Base-by-base conservation (phyloP, 129 eudicot genomes). In the Deinandra increscens region DNA sequence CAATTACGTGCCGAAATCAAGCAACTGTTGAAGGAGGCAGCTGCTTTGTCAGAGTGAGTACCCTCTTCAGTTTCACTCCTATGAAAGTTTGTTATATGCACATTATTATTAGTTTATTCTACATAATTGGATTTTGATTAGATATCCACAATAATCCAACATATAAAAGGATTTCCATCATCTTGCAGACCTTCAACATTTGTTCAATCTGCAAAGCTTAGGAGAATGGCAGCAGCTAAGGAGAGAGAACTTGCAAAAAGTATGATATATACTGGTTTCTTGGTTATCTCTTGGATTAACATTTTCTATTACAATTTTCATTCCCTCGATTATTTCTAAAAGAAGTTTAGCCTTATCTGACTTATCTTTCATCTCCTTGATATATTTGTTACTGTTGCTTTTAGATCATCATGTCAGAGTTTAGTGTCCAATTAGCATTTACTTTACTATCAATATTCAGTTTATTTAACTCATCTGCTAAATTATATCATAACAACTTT, bases 191-290 rank as follows among this genome's bases (percentile, higher is more conserved):
- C 99, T 79, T 87, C 99, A 64, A 94, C 99, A 46, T 94, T 94
- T 87, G 99, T 97, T 60, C 99, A 87, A 82, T 96, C 99, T 41
- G 96, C 99, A 42, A 93, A 93, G 78, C 88, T 93, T 37, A 87
- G 84, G 79, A 93, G 99, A 81, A 83, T 64, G 83, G 99, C 97
- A 60, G 88, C 87, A 79, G 85, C 97, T 68, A 93, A 89, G 84
- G 95, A 93, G 83, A 89, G 82, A 70, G 99, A 93, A 67, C 95
- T 93, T 77, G 85, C 97, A 73, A 93, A 87, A 85, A 61, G 99
- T 93, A 85, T 50, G 81, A 53, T 11, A 23, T 82, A 18, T 61
- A 23, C 45, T 54, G n/a, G n/a, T 50, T 71, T 68, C 26, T 81
- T 22, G 67, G 34, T 23, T 18, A 51, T 64, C 14, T 53, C 19